Evolutionary conservation across 306 rosid genomes (phyloP).

Genomic region (Cucurbita pepo): DNA sequence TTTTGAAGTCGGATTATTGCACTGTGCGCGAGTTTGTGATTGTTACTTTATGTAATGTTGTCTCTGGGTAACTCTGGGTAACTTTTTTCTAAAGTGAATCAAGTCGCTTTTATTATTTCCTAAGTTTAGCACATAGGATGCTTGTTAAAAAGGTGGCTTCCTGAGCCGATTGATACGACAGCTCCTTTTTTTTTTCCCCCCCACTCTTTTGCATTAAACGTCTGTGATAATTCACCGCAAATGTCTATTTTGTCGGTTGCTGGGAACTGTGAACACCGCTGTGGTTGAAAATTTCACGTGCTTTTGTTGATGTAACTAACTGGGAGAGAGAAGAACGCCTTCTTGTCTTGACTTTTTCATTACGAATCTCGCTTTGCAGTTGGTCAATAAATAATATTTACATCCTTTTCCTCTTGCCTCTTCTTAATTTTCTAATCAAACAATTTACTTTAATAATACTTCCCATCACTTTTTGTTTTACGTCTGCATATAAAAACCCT

Average conservation of each 20-base stretch:
- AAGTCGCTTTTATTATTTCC: not conserved
- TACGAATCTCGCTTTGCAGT: not conserved
- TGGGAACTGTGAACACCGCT: slow-evolving; percentile 7
- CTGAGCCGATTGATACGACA: slow-evolving; percentile 16
- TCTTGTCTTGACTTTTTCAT: not conserved
- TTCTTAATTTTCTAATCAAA: not conserved
- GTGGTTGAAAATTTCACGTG: slow-evolving; percentile 6
- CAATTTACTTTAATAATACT: not conserved
- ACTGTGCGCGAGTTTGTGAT: not conserved
- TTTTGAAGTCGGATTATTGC: not conserved
- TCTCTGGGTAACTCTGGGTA: not conserved
- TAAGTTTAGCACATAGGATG: not conserved
- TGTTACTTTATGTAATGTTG: not conserved
- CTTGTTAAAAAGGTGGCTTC: not conserved
- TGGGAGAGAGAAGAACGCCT: not conserved
- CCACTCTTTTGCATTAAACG: not conserved
- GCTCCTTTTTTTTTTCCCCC: slow-evolving; percentile 5
- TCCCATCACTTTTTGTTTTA: not conserved
- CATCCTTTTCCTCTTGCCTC: not conserved
- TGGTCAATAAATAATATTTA: not conserved
- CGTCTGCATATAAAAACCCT: not conserved
- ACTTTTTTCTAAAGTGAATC: not conserved
- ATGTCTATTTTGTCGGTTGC: slow-evolving; percentile 16
- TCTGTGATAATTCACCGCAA: not conserved
- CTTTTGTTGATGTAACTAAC: slow-evolving; percentile 2